A percentile compares a stretch with the other conserved stretches of the same genome.
Conservation (phyloP, 306 rosid genomes). For the Inga oerstediana region DNA sequence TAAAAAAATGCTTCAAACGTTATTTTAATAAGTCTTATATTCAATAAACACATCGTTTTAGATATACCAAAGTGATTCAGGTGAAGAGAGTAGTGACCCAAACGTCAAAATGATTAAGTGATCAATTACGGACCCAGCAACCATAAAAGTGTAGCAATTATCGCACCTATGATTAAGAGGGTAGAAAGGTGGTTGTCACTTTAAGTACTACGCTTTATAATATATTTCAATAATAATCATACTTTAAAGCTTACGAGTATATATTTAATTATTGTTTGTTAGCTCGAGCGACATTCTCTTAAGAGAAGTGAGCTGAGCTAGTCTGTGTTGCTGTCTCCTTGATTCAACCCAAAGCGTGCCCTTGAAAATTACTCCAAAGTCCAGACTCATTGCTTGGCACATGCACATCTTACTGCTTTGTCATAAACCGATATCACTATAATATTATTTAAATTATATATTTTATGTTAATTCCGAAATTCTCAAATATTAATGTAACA, state of each 20-base stretch:
- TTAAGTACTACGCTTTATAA: constrained; percentile 15
- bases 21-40: not conserved
- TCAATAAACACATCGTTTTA: too few species aligned
- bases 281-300: constrained; percentile 63
- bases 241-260: not conserved
- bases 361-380: constrained; percentile 57
- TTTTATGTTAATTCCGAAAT: constrained; percentile 3
- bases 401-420: constrained; percentile 51
- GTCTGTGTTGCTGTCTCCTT: constrained; percentile 90
- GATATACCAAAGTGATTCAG: not conserved
- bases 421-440: constrained; percentile 18
- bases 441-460: not conserved
- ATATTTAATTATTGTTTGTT: too few species aligned
- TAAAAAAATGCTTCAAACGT: not conserved
- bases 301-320: constrained; percentile 50
- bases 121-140: constrained; percentile 27
- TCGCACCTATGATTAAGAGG: constrained; percentile 52
- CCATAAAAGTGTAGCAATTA: constrained; percentile 56
- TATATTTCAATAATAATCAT: constrained; percentile 16
- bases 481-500: constrained; percentile 38
- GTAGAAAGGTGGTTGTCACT: constrained; percentile 37
- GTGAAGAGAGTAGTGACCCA: not conserved
- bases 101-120: not conserved
- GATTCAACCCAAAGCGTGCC: constrained; percentile 94
- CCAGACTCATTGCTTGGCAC: constrained; percentile 72